Evolutionary conservation across 495 filamentous ascomycete species (phyloP).

Genomic region (Thermothielavioides terrestris): DNA sequence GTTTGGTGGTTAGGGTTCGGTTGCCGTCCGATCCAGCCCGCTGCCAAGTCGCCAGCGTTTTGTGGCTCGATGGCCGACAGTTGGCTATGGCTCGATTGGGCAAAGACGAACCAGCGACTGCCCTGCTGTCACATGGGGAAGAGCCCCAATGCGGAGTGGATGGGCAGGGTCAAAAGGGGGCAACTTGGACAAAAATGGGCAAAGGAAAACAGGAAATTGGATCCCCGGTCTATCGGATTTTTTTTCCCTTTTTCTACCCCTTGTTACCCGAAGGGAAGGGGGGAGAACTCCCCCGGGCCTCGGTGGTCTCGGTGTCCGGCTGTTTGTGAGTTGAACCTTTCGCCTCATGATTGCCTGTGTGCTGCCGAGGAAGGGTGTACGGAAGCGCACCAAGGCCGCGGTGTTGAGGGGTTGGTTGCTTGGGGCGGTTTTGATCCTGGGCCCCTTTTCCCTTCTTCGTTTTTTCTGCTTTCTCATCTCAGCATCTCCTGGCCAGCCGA

Average conservation of each 20-base stretch:
- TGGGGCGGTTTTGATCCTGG: no score
- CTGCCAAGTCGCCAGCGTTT: no score
- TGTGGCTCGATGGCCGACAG: background rate
- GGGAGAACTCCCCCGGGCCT: background rate
- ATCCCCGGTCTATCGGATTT: background rate
- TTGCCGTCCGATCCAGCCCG: constrained; percentile 6
- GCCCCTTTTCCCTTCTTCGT: constrained; percentile 1
- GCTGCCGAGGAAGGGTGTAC: no score
- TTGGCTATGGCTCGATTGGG: no score
- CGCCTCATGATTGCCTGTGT: background rate
- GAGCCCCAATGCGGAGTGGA: background rate
- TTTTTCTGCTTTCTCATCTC: background rate
- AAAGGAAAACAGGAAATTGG: background rate
- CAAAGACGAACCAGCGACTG: background rate
- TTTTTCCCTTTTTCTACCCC: background rate
- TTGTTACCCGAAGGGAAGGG: background rate
- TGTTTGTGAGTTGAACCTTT: background rate
- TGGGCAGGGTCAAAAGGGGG: background rate
- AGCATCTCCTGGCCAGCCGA: no score
- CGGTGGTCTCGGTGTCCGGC: background rate
- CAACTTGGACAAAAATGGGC: no score
- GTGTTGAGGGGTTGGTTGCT: no score
- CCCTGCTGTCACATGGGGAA: constrained; percentile 10
- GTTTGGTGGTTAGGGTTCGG: no score
- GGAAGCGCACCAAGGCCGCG: background rate